Percentiles rank a stretch among this genome's conserved stretches.
Evolutionary conservation across 2,329 filamentous ascomycete genomes (phyloP).

Genomic region (Fusarium luffae): DNA sequence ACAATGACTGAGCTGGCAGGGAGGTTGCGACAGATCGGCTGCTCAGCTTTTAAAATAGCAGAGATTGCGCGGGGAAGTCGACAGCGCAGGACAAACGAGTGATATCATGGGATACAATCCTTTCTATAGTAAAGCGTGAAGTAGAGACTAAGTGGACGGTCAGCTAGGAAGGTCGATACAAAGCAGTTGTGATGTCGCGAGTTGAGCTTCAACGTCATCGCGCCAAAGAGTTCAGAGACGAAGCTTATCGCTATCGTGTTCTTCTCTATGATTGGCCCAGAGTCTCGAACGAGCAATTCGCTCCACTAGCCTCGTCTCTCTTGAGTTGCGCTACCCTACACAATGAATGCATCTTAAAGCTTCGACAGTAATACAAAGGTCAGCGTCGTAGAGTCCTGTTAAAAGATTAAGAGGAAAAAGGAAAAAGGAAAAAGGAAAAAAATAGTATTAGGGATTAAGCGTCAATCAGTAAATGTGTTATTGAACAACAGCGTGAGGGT

Average conservation of each 20-base stretch:
- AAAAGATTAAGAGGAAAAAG: too few relatives aligned
- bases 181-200: not conserved
- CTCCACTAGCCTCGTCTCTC: not conserved
- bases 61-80: not conserved
- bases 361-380: not conserved
- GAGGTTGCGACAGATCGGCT: not conserved
- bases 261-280: not conserved
- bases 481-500: not conserved
- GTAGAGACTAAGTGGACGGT: not conserved
- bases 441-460: too few relatives aligned
- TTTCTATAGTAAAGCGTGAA: rapidly evolving
- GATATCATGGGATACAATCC: rapidly evolving
- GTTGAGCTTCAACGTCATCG: not conserved
- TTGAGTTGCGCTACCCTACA: not conserved
- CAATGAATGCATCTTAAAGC: not conserved
- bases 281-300: not conserved
- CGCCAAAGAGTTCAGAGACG: not conserved
- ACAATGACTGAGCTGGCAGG: not conserved
- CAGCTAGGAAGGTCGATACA: not conserved
- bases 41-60: rapidly evolving
- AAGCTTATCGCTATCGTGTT: not conserved
- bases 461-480: too few relatives aligned
- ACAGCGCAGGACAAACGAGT: not conserved
- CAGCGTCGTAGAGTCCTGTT: rapidly evolving
- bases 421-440: too few relatives aligned